Conservation (phyloP, 1,139 yeast genomes). For the Protomyces macrosporus region DNA sequence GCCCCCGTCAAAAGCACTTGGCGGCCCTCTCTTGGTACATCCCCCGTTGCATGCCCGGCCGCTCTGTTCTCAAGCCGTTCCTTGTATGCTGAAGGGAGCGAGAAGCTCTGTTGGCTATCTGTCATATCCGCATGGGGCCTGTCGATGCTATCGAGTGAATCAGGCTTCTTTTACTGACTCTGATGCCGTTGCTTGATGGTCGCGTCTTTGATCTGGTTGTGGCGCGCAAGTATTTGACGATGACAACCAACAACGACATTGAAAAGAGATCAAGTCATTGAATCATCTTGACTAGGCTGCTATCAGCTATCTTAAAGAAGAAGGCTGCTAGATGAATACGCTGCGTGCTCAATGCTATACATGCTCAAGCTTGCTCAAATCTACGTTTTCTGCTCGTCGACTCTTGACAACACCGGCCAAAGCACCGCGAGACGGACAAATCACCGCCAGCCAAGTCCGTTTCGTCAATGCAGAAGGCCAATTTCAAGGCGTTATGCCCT, state of each 20-base stretch:
- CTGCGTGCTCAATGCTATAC: not conserved
- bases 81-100: not conserved
- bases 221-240: no score
- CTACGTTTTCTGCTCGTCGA: not conserved
- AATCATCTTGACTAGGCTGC: not conserved
- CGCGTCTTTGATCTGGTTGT: not conserved
- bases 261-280: not conserved
- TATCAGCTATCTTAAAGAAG: no score
- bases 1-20: not conserved
- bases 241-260: not conserved
- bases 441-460: constrained; percentile 2
- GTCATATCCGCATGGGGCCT: not conserved
- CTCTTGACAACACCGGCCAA: constrained; percentile 7
- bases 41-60: no score
- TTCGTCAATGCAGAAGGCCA: constrained; percentile 11
- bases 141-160: not conserved
- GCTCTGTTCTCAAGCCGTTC: not conserved
- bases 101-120: not conserved
- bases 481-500: constrained; percentile 6
- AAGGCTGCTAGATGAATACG: no score
- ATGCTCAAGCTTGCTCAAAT: not conserved
- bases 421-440: constrained; percentile 16
- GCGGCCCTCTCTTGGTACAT: not conserved
- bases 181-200: not conserved
- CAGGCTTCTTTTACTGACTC: not conserved